Evolutionary conservation across 306 rosid genomes (phyloP).

Genomic region (Fragaria nilgerrensis): DNA sequence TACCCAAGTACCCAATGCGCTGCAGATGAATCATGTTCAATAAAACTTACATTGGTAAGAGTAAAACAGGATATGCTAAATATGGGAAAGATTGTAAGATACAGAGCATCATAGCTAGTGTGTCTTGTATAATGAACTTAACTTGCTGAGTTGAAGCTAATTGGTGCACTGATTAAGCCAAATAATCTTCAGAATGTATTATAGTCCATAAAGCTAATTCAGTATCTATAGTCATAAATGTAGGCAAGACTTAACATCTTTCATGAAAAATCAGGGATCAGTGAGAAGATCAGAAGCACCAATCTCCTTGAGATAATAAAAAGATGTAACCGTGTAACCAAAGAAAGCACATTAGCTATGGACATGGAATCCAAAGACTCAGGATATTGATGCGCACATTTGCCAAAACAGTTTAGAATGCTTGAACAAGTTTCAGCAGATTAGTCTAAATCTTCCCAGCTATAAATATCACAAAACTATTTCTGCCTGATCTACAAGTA

Average conservation of each 20-base stretch:
- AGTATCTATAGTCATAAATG: neutral
- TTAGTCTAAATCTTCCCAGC: neutral
- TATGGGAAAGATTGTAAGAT: neutral
- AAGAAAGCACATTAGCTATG: neutral
- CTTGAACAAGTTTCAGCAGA: neutral
- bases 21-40: slow-evolving; percentile 36
- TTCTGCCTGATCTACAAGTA: neutral
- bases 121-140: neutral
- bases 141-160: neutral
- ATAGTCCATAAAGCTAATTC: neutral
- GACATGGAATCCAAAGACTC: neutral
- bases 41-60: slow-evolving; percentile 8
- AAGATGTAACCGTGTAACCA: neutral
- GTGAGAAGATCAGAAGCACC: neutral
- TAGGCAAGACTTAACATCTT: neutral
- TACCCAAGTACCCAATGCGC: slow-evolving; percentile 95
- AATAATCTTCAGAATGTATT: neutral
- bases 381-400: neutral
- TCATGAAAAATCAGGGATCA: neutral
- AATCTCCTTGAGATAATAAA: neutral
- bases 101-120: neutral
- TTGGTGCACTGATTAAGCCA: neutral
- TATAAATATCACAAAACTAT: neutral
- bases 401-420: neutral
- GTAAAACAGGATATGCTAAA: neutral